Evolutionary conservation across 2,329 filamentous ascomycete genomes (phyloP).

Genomic region (Leptographium lundbergii): DNA sequence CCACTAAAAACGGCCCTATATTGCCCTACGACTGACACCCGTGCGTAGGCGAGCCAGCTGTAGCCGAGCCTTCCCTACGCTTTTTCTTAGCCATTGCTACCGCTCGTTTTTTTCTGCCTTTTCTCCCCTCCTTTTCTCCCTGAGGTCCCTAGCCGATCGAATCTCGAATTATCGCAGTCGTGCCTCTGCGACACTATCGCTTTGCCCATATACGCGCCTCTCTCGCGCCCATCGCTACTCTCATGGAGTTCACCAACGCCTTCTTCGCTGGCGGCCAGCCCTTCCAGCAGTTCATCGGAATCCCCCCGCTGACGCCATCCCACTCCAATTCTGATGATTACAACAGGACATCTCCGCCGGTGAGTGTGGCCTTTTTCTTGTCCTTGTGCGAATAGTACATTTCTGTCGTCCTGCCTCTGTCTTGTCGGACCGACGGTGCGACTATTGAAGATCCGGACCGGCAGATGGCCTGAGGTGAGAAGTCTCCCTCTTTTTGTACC

Average conservation of each 20-base stretch:
- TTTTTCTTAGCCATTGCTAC: background rate
- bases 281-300: slow-evolving; percentile 42
- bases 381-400: background rate
- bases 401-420: too few relatives aligned
- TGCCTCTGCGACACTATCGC: background rate
- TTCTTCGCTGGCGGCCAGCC: slow-evolving; percentile 36
- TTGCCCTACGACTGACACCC: background rate
- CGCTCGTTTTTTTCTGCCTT: background rate
- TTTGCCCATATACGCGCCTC: background rate
- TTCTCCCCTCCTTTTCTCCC: background rate
- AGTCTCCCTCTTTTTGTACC: background rate
- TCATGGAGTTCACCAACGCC: slow-evolving; percentile 39
- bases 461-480: background rate
- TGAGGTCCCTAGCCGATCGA: background rate
- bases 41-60: background rate
- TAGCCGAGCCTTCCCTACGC: background rate
- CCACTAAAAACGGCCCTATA: background rate
- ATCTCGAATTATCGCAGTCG: background rate
- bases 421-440: too few relatives aligned
- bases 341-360: slow-evolving; percentile 40
- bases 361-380: slow-evolving; percentile 22
- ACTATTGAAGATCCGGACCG: background rate
- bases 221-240: background rate
- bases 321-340: slow-evolving; percentile 45
- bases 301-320: slow-evolving; percentile 41